A percentile compares a stretch with the other conserved stretches of the same genome.
These are phyloP conservation scores for Phytophthora hibernalis DNA, from an alignment of 352 stramenopile species.

Conservation along the genomic window DNA sequence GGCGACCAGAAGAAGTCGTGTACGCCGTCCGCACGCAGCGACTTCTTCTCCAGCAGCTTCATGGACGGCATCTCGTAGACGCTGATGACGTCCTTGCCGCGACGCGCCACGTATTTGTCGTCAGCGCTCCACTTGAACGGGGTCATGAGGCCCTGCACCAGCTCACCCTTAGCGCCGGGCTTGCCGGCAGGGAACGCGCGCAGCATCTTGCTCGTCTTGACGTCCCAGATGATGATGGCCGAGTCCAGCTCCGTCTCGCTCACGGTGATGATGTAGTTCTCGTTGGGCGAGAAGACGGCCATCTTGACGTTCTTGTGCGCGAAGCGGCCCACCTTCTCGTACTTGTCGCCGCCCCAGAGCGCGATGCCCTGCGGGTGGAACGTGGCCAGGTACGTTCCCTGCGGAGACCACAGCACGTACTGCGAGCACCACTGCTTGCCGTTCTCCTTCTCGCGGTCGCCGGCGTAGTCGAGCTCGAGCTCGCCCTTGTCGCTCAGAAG, in stretches of 20 bases:
- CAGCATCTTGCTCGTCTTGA: constrained; percentile 91
- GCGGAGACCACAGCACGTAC: constrained; percentile 97
- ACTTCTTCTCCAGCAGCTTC: constrained; percentile 98
- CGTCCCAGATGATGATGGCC: constrained; percentile 97
- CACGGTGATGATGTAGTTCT: constrained; percentile 98
- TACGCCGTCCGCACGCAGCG: constrained; percentile 94
- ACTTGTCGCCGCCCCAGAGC: constrained; percentile 97
- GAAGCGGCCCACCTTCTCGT: constrained; percentile 98
- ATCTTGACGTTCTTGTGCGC: constrained; percentile 95
- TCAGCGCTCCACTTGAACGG: constrained; percentile 97
- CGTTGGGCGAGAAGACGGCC: constrained; percentile 94
- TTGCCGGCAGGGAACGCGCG: constrained; percentile 86
- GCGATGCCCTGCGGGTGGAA: constrained; percentile 97
- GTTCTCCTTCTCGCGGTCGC: constrained; percentile 94
- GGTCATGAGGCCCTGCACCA: constrained; percentile 84
- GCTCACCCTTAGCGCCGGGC: constrained; percentile 69
- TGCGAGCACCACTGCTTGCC: constrained; percentile 98
- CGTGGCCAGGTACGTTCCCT: constrained; percentile 98
- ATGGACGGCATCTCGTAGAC: constrained; percentile 97
- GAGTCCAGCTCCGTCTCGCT: constrained; percentile 94
- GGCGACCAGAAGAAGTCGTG: constrained; percentile 98
- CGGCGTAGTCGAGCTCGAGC: constrained; percentile 94
- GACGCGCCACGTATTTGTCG: constrained; percentile 95
- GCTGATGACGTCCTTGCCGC: constrained; percentile 92
- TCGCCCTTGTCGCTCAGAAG: constrained; percentile 93